Evolutionary conservation across 495 filamentous ascomycete species (phyloP), one percentile per base, ranked within the genome.

Genomic region (Aspergillus cavernicola): DNA sequence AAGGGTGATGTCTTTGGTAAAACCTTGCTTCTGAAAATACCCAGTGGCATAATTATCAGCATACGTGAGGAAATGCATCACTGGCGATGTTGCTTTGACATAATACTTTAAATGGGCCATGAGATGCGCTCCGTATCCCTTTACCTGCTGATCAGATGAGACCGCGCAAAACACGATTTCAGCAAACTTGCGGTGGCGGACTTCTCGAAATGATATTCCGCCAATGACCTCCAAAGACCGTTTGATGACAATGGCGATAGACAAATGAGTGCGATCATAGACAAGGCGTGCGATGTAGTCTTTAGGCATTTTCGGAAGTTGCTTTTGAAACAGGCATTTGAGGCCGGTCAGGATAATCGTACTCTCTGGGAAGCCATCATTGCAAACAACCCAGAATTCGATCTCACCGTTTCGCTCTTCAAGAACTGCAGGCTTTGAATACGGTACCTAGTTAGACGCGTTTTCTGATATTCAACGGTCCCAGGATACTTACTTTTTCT

Each of bases 141-240:
- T 97, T 48, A 98, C 93, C 71, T 98, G 93, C 65, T 98, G 93
- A 64, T 97, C 93, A 4, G 90, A 95, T 22, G 88, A 95, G 58
- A 98, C 95, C 55, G 93, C 93, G 67, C 92, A 98, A 64, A 98
- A 98, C 35, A 98, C 93, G 50, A 98, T 98, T 70, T 98, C 93
- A 40, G 93, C 93, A 62, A 98, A 98, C 59, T 88, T 83, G 46
- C 92, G 87, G 49, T 83, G 84, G 62, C 91, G 88, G 72, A 98
- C 97, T 1, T 92, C 92, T n/a, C 92, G 85, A 70, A 95, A 98
- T 19, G 93, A 96, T 59, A 98, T 97, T 10, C 93, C 93, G 36
- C 89, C 82, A 56, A 97, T 89, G 9, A 97, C 92, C 65, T 96
- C 90, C 33, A 96, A 69, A 2, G 92, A 90, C 60, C 92, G 90